Evolutionary conservation across 208 protist genomes (phyloP).

Genomic region (Crithidia brevicula): DNA sequence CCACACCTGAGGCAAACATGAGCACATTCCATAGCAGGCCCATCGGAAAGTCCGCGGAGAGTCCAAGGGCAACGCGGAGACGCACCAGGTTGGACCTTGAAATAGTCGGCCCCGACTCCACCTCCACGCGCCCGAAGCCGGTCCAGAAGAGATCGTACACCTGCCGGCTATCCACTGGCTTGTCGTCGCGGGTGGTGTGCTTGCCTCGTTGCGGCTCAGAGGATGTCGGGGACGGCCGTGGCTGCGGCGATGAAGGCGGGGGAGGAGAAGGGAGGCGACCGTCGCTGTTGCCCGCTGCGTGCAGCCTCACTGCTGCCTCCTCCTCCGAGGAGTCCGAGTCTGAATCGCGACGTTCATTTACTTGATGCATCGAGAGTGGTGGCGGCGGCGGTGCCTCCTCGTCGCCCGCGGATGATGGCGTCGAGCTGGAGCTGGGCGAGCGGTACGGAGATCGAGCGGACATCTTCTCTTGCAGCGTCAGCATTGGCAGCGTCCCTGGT

Average conservation of each 20-base stretch:
- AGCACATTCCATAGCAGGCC: slow-evolving; percentile 80
- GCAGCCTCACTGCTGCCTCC: not conserved
- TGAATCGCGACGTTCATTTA: not conserved
- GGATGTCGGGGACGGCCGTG: not conserved
- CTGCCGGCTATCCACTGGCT: slow-evolving; percentile 25
- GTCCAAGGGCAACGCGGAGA: slow-evolving; percentile 48
- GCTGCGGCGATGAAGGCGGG: not conserved
- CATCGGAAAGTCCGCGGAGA: slow-evolving; percentile 55
- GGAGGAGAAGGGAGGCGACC: no score
- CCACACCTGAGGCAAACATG: slow-evolving; percentile 55
- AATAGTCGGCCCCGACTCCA: slow-evolving; percentile 65
- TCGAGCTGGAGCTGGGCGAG: slow-evolving; percentile 1
- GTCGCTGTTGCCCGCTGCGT: no score
- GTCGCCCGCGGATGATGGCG: not conserved
- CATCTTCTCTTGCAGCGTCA: slow-evolving; percentile 46
- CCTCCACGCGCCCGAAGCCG: slow-evolving; percentile 78
- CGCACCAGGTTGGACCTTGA: slow-evolving; percentile 40
- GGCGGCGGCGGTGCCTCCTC: not conserved
- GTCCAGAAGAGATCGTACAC: slow-evolving; percentile 59
- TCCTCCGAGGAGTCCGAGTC: slow-evolving; percentile 16
- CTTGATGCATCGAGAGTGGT: not conserved
- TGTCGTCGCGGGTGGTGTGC: not conserved
- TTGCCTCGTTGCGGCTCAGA: not conserved
- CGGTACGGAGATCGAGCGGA: slow-evolving; percentile 23
- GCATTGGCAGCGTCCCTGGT: slow-evolving; percentile 43